Conservation (phyloP, 805 yeast species). For the Hanseniaspora singularis region DNA sequence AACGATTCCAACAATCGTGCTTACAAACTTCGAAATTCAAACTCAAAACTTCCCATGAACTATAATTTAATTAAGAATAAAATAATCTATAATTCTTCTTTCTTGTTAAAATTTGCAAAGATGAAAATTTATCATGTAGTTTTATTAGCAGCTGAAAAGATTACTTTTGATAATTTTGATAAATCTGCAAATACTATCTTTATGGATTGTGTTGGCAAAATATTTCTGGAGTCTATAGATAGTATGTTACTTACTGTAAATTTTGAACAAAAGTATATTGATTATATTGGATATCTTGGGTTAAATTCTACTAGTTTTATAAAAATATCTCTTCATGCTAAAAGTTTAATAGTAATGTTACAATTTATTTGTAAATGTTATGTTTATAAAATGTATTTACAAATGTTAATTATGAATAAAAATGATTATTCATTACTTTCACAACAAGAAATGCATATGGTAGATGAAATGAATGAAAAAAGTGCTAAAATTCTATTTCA, state of each 20-base stretch:
- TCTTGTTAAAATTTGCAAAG: no score
- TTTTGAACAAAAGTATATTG: background rate
- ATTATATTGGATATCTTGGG: background rate
- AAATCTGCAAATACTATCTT: constrained; percentile 2
- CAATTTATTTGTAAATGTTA: constrained; percentile 12
- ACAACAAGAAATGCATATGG: constrained; percentile 2
- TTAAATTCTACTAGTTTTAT: background rate
- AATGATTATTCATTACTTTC: constrained; percentile 1
- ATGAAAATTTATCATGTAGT: constrained; percentile 4
- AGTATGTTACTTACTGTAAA: background rate
- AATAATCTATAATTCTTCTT: no score
- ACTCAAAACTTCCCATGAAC: background rate
- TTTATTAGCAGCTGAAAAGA: background rate
- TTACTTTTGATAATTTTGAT: background rate
- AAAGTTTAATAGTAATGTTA: background rate
- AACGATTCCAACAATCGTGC: background rate
- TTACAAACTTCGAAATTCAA: no score
- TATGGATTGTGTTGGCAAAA: constrained; percentile 3
- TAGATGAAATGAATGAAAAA: constrained; percentile 5
- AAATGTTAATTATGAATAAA: constrained; percentile 1
- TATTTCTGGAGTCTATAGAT: background rate
- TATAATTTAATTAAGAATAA: no score
- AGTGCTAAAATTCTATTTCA: constrained; percentile 1
- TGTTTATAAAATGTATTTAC: constrained; percentile 3
- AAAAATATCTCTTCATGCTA: background rate